Evolutionary conservation across 139 green algal species (phyloP), one percentile per base, ranked within the genome.

Genomic region (Chlorella sorokiniana): DNA sequence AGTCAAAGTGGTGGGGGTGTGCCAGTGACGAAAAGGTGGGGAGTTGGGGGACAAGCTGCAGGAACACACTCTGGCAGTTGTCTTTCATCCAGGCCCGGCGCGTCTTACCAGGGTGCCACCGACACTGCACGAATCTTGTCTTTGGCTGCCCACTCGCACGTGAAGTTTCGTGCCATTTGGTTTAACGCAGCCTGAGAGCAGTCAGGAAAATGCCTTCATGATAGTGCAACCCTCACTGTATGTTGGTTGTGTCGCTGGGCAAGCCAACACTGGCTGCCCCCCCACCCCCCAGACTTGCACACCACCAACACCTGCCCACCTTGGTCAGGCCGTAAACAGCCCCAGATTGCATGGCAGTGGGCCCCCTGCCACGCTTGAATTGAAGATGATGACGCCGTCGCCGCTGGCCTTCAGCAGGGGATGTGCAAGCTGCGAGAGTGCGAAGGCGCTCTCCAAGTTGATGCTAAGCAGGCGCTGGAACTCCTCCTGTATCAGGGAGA

Each of bases 291-390:
- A 65, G n/a, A n/a, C n/a, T 4, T 71, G 2, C 35, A 4, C n/a
- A 27, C 31, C 31, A 7, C 11, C 61, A 25, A 4, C 8, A 14
- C 25, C 27, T 37, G 20, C 52, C 5, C 59, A 81, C 75, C 48
- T 80, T 80, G 33, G 65, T 74, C 2, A 61, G 35, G 44, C 45
- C 65, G 41, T 84, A 80, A 3, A 85, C 52, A 22, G 16, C 48
- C 27, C 72, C 62, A 27, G 42, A 69, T 27, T 86, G 89, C 78
- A 98, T 94, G 10, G 89, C 88, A 14, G 85, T 88, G 1, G 96
- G 91, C 0, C 94, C 94, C 96, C 96, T 6, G 95, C 94, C 25
- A 99, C 94, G 35, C 88, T 95, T 16, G 81, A 91, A 82, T 96
- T 97, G 81, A 98, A 93, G 18, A 98, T 79, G 3, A 99, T 81